Percentiles rank a stretch among this genome's conserved stretches.
Evolutionary conservation across 495 filamentous ascomycete species (phyloP).

Genomic region (Xylaria nigripes): DNA sequence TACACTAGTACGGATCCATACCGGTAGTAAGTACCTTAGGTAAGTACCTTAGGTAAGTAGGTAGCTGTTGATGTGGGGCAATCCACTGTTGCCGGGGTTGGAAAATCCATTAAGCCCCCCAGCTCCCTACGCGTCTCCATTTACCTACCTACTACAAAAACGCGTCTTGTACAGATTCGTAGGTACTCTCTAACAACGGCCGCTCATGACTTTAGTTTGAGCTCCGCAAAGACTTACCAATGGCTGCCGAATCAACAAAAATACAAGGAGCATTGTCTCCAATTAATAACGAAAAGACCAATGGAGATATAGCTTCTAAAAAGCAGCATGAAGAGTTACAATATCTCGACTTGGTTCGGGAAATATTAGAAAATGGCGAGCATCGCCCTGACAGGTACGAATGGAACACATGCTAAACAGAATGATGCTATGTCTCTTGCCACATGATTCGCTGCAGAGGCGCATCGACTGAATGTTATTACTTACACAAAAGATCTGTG

Average conservation of each 20-base stretch:
- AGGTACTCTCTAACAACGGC: too few species aligned
- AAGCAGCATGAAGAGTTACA: constrained; percentile 61
- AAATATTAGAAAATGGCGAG: constrained; percentile 68
- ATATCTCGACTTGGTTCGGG: constrained; percentile 66
- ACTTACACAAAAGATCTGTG: neutral
- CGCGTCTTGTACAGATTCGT: too few species aligned
- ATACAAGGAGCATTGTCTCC: neutral
- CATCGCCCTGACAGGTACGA: constrained; percentile 66
- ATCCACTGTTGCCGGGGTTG: neutral
- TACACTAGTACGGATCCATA: too few species aligned
- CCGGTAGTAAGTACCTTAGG: too few species aligned
- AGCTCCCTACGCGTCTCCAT: constrained; percentile 2
- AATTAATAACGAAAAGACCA: neutral
- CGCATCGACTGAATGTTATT: neutral
- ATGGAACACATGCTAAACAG: too few species aligned
- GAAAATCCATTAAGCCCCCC: neutral
- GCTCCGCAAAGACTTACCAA: neutral
- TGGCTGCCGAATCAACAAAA: constrained; percentile 1
- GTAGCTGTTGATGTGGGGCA: constrained; percentile 2
- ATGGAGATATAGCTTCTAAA: neutral
- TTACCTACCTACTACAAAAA: neutral
- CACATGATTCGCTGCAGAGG: too few species aligned
- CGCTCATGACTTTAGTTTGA: too few species aligned
- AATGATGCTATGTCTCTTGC: neutral
- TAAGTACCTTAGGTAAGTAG: too few species aligned